Conservation (phyloP, 306 rosid species). For the Pyrus pyrifolia region DNA sequence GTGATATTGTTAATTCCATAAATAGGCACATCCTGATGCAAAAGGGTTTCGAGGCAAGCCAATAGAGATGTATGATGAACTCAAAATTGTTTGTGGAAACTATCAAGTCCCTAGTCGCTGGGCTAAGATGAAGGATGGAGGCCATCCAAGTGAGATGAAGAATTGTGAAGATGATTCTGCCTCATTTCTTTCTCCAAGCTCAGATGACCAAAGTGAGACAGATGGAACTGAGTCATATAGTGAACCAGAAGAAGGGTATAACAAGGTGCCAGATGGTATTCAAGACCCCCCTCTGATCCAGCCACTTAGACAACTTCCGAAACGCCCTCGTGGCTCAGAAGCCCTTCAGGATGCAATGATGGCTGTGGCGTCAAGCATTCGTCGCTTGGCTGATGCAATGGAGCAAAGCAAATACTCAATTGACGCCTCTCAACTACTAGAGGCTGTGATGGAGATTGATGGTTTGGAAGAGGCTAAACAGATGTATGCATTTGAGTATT, state of each 20-base stretch:
- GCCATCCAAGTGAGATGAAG: slow-evolving; percentile 33
- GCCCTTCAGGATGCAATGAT: slow-evolving; percentile 64
- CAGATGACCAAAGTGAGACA: slow-evolving; percentile 56
- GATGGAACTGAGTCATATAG: slow-evolving; percentile 65
- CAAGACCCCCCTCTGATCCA: slow-evolving; percentile 46
- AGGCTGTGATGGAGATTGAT: slow-evolving; percentile 80
- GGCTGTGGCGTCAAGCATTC: slow-evolving; percentile 59
- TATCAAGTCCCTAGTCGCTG: slow-evolving; percentile 66
- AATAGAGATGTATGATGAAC: slow-evolving; percentile 78
- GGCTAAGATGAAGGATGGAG: slow-evolving; percentile 58
- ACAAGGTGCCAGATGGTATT: slow-evolving; percentile 48
- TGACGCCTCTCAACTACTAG: slow-evolving; percentile 50
- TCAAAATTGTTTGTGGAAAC: slow-evolving; percentile 80
- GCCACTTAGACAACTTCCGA: slow-evolving; percentile 45
- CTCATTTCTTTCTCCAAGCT: slow-evolving; percentile 59
- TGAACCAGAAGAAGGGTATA: slow-evolving; percentile 47
- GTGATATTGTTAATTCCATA: slow-evolving; percentile 19
- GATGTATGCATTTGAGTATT: slow-evolving; percentile 77
- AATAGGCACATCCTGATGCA: slow-evolving; percentile 69
- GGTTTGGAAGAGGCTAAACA: slow-evolving; percentile 70
- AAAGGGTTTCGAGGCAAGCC: slow-evolving; percentile 57
- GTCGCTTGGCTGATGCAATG: slow-evolving; percentile 65
- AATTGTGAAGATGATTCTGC: slow-evolving; percentile 53
- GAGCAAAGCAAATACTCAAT: slow-evolving; percentile 46
- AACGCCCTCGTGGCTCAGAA: slow-evolving; percentile 54